Percentiles rank a stretch among this genome's conserved stretches.
Conservation (phyloP, 371 early-diverging fungal genomes). For the Lichtheimia hyalospora region DNA sequence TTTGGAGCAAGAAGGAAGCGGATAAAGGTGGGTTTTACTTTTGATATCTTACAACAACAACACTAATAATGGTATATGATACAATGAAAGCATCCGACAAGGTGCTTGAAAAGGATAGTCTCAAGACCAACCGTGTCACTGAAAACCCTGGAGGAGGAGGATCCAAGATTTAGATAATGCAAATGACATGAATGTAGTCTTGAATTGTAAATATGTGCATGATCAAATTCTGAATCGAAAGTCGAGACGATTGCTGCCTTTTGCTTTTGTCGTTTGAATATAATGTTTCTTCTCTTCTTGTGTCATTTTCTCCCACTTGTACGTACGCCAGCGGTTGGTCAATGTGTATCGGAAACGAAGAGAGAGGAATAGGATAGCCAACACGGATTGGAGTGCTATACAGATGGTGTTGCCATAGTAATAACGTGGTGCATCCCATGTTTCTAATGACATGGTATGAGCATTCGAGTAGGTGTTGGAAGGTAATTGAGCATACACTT, state of each 20-base stretch:
- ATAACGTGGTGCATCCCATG: conserved; percentile 41
- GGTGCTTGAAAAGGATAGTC: background rate
- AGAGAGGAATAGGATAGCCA: conserved; percentile 19
- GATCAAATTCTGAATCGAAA: conserved; percentile 29
- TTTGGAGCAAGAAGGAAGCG: background rate
- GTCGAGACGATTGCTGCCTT: conserved; percentile 41
- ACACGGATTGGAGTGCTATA: conserved; percentile 17
- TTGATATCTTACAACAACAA: background rate
- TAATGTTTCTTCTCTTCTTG: conserved; percentile 31
- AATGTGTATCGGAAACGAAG: conserved; percentile 27
- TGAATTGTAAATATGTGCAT: background rate
- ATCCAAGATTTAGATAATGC: background rate
- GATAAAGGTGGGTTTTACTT: background rate
- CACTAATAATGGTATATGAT: background rate
- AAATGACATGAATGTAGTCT: no score
- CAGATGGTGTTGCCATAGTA: conserved; percentile 40
- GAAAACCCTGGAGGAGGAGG: background rate
- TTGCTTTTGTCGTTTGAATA: conserved; percentile 22
- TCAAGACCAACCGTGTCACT: background rate
- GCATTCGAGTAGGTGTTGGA: background rate
- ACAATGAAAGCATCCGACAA: background rate
- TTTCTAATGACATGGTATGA: conserved; percentile 3
- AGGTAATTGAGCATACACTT: no score
- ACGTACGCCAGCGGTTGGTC: conserved; percentile 26
- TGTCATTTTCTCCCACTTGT: conserved; percentile 31